Conservation (phyloP, 805 yeast genomes). For the Ogataea polymorpha region DNA sequence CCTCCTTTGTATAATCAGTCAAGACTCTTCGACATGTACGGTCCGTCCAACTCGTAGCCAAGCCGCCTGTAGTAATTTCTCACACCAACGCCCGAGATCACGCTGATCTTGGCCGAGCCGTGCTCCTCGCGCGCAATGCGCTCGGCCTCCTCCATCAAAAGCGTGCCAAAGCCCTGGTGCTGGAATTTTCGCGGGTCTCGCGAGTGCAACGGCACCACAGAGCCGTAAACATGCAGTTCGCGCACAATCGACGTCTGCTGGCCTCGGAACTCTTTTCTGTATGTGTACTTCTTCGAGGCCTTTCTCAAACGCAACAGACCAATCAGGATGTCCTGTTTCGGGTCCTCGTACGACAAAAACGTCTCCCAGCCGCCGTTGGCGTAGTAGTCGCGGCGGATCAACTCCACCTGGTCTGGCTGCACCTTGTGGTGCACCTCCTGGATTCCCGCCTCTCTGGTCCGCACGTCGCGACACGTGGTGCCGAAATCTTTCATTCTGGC, state of each 20-base stretch:
- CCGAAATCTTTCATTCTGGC: constrained; percentile 99
- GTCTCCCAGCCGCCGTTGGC: constrained; percentile 99
- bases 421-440: constrained; percentile 98
- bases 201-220: constrained; percentile 94
- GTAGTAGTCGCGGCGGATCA: constrained; percentile 90
- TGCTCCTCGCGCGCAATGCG: constrained; percentile 94
- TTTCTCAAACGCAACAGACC: constrained; percentile 86
- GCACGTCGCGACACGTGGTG: constrained; percentile 89
- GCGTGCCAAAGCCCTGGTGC: constrained; percentile 98
- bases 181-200: constrained; percentile 97
- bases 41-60: constrained; percentile 93
- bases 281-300: constrained; percentile 86
- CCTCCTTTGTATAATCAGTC: constrained; percentile 40
- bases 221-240: constrained; percentile 95
- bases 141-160: constrained; percentile 97
- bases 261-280: constrained; percentile 76
- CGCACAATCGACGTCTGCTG: constrained; percentile 94
- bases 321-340: constrained; percentile 90
- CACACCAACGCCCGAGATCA: constrained; percentile 96
- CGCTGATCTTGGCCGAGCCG: constrained; percentile 86
- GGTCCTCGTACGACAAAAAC: constrained; percentile 92
- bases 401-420: constrained; percentile 94
- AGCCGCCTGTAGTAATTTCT: constrained; percentile 90
- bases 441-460: constrained; percentile 97
- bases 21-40: constrained; percentile 82